These are phyloP conservation scores for Cinchona pubescens DNA, from an alignment of 257 asterid species.

Conservation along the genomic window DNA sequence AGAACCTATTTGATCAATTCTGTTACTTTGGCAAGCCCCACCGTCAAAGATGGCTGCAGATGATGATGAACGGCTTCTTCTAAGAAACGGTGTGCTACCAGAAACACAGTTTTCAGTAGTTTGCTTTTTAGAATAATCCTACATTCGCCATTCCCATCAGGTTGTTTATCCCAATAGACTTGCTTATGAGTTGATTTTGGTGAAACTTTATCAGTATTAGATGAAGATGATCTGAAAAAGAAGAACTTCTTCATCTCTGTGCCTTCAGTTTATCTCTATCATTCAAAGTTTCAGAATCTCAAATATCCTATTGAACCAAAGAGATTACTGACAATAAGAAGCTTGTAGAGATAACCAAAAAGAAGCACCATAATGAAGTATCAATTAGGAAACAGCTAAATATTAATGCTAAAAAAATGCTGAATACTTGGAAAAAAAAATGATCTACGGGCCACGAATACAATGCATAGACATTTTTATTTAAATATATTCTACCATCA, in stretches of 20 bases:
- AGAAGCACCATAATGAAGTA: neutral
- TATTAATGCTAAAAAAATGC: neutral
- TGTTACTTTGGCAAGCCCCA: constrained; percentile 36
- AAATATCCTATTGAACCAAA: constrained; percentile 9
- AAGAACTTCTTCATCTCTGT: constrained; percentile 82
- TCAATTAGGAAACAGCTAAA: neutral
- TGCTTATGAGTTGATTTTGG: constrained; percentile 67
- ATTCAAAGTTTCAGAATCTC: constrained; percentile 15
- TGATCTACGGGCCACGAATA: neutral
- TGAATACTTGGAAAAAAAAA: constrained; percentile 10
- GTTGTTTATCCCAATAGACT: constrained; percentile 52
- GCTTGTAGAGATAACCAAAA: constrained; percentile 3
- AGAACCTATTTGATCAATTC: constrained; percentile 50
- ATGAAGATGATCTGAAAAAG: constrained; percentile 67
- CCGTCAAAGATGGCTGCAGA: constrained; percentile 62
- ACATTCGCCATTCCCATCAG: constrained; percentile 40
- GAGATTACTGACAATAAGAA: neutral
- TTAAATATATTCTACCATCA: constrained; percentile 14
- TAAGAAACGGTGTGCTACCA: constrained; percentile 53
- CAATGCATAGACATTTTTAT: constrained; percentile 10
- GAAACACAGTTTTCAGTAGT: constrained; percentile 40
- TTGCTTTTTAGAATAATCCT: constrained; percentile 44
- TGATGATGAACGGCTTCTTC: constrained; percentile 86
- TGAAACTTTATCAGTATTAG: constrained; percentile 43
- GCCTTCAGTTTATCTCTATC: constrained; percentile 30